phyloP scores from a whole-genome alignment of 2,329 filamentous ascomycete genomes.

The Thielaviopsis populi region DNA sequence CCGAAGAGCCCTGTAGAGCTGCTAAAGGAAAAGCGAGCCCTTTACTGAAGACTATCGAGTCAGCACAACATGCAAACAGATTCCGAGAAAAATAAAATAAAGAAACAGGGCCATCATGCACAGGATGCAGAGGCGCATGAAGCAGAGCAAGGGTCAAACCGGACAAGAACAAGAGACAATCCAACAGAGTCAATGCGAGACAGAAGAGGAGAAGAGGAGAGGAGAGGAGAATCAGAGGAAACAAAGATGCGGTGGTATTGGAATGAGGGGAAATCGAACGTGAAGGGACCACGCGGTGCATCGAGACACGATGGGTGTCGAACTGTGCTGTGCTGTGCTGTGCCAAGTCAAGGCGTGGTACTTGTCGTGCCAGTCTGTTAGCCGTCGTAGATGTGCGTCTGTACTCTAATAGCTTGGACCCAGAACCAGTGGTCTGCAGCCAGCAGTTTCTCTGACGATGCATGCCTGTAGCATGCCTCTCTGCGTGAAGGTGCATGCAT shows the following conservation, averaged over 20 bases:
- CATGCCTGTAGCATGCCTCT: neutral
- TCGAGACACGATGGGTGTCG: neutral
- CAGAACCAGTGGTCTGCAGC: neutral
- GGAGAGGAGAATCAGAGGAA: neutral
- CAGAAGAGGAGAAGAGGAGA: neutral
- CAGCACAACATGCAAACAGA: no score
- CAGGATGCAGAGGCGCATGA: neutral
- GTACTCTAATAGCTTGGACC: neutral
- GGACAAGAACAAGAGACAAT: neutral
- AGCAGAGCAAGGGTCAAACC: neutral
- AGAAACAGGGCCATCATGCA: neutral
- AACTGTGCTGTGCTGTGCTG: neutral
- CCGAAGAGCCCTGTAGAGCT: no score
- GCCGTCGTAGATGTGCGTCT: neutral
- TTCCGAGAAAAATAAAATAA: neutral
- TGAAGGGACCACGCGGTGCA: neutral
- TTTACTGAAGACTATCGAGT: no score
- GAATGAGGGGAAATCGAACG: neutral
- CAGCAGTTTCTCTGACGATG: neutral
- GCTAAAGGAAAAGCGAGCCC: no score
- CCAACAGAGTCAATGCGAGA: neutral
- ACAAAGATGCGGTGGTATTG: neutral
- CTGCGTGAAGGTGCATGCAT: neutral
- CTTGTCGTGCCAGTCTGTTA: neutral
- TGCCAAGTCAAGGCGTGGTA: neutral